Percentiles rank a stretch among this genome's conserved stretches.
phyloP scores from a whole-genome alignment of 2,329 filamentous ascomycete species.

The Torrubiellomyces zombiae region DNA sequence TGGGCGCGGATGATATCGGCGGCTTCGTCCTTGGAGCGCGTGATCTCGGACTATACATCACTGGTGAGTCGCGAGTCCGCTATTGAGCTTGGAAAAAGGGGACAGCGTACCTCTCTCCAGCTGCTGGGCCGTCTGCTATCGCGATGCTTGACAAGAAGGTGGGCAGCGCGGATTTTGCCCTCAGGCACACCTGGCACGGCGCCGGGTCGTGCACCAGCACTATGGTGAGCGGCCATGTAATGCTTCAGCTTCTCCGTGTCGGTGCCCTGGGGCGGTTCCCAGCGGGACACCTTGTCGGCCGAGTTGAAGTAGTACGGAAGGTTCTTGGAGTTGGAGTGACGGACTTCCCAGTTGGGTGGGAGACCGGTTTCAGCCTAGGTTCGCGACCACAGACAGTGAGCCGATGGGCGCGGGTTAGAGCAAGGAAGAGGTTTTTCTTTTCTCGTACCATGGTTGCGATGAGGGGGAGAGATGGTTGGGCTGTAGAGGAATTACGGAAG shows the following conservation, averaged over 20 bases:
- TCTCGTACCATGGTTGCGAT: too few relatives aligned
- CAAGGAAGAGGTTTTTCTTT: too few relatives aligned
- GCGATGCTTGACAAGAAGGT: conserved; percentile 85
- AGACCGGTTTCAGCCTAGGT: conserved; percentile 60
- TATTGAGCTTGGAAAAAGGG: too few relatives aligned
- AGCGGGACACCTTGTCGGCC: conserved; percentile 71
- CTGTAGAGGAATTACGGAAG: too few relatives aligned
- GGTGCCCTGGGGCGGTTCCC: conserved; percentile 80
- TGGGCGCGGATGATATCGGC: conserved; percentile 58
- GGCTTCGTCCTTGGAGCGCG: conserved; percentile 75
- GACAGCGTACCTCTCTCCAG: conserved; percentile 66
- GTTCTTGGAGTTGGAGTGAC: conserved; percentile 96
- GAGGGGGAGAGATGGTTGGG: too few relatives aligned
- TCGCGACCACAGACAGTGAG: neutral
- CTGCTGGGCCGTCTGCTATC: conserved; percentile 78
- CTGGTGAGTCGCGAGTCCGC: conserved; percentile 1
- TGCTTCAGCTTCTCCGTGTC: conserved; percentile 84
- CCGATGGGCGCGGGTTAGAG: conserved; percentile 1
- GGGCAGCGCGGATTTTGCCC: conserved; percentile 84
- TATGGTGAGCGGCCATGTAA: conserved; percentile 86
- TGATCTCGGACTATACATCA: conserved; percentile 54
- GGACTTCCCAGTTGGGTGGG: conserved; percentile 81
- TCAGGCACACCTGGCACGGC: conserved; percentile 29
- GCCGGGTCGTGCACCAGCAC: conserved; percentile 26
- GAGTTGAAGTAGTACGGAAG: conserved; percentile 98